phyloP scores from a whole-genome alignment of 208 protist species.

The Leishmania tropica region DNA sequence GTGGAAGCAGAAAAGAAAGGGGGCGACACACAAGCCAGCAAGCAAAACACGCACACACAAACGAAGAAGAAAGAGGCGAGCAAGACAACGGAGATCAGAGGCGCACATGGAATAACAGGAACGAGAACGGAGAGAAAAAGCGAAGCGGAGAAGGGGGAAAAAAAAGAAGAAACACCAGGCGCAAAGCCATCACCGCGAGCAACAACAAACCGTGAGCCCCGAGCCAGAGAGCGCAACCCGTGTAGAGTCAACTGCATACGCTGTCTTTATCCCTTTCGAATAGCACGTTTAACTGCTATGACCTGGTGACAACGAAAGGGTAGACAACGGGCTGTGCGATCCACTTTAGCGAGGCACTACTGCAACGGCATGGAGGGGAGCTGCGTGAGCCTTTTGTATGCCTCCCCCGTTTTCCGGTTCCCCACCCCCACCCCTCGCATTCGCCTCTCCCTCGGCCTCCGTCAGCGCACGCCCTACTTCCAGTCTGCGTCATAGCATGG shows the following conservation, averaged over 20 bases:
- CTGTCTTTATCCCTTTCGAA: neutral
- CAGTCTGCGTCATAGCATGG: conserved; percentile 14
- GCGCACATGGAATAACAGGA: neutral
- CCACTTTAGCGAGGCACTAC: neutral
- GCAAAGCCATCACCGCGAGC: neutral
- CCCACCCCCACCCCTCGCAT: neutral
- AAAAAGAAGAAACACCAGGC: neutral
- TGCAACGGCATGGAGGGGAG: neutral
- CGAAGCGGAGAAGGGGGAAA: neutral
- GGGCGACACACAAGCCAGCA: neutral
- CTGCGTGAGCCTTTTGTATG: neutral
- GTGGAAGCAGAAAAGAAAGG: neutral
- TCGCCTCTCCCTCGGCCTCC: neutral
- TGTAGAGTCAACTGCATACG: neutral
- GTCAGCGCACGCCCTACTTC: neutral
- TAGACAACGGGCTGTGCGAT: neutral
- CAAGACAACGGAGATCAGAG: neutral
- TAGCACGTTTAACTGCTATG: neutral
- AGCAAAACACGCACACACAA: neutral
- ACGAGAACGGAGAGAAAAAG: neutral
- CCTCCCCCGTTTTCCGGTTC: neutral
- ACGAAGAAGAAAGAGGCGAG: neutral
- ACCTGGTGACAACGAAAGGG: neutral
- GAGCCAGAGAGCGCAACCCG: neutral
- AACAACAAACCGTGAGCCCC: neutral